Percentiles rank a stretch among this genome's conserved stretches.
Evolutionary conservation across 2,329 filamentous ascomycete genomes (phyloP).

Genomic region (Beauveria brongniartii): DNA sequence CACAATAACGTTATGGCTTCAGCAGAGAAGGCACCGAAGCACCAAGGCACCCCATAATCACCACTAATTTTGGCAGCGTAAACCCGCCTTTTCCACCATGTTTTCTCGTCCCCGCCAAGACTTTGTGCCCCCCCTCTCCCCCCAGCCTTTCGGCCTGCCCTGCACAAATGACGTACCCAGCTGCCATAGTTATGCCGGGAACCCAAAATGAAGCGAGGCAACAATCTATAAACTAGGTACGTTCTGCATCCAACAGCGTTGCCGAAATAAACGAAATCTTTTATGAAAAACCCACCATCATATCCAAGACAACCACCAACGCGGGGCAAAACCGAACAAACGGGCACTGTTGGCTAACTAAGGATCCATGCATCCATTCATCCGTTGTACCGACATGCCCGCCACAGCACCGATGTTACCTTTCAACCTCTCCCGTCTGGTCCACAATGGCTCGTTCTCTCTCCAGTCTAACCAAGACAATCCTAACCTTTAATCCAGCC

Average conservation of each 20-base stretch:
- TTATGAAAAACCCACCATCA: not conserved
- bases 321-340: no score
- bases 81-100: no score
- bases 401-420: no score
- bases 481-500: not conserved
- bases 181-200: not conserved
- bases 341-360: no score
- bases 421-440: no score
- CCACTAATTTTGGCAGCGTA: no score
- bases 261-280: not conserved
- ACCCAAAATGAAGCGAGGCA: not conserved
- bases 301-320: not conserved
- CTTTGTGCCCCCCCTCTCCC: not conserved
- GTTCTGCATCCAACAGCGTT: not conserved
- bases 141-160: not conserved
- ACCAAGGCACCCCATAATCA: no score
- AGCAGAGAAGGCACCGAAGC: no score
- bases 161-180: not conserved
- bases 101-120: not conserved
- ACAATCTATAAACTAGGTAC: no score
- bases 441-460: not conserved
- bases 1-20: no score
- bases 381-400: no score
- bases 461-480: not conserved
- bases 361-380: no score